Conservation (phyloP, 495 filamentous ascomycete genomes). For the Penicillium antarcticum region DNA sequence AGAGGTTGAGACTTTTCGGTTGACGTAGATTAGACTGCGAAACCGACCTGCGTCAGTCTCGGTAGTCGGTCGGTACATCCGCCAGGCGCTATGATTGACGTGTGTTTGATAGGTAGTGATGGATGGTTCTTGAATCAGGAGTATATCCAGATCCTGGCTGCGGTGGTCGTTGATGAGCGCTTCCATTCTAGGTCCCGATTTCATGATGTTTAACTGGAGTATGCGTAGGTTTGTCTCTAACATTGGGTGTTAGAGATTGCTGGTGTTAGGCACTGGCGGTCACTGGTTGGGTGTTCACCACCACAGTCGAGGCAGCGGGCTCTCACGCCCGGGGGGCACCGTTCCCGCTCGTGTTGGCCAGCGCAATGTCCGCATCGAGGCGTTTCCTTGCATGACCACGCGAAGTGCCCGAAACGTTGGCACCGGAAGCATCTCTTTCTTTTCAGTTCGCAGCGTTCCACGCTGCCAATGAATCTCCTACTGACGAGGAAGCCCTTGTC, state of each 20-base stretch:
- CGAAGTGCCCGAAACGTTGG: conserved; percentile 26
- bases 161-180: conserved; percentile 26
- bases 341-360: conserved; percentile 16
- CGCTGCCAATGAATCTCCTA: background rate
- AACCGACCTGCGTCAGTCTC: conserved; percentile 3
- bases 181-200: conserved; percentile 25
- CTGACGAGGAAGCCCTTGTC: conserved; percentile 19
- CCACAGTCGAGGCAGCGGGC: conserved; percentile 19
- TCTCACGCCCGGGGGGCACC: conserved; percentile 19
- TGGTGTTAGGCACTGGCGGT: conserved; percentile 11
- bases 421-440: conserved; percentile 24
- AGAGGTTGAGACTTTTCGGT: conserved; percentile 19
- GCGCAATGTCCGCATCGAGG: conserved; percentile 23
- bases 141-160: conserved; percentile 21
- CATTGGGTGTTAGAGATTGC: conserved; percentile 12
- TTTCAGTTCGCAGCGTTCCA: conserved; percentile 7
- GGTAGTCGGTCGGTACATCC: conserved; percentile 20
- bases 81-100: conserved; percentile 27
- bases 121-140: conserved; percentile 25
- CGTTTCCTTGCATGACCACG: conserved; percentile 28
- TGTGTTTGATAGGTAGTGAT: conserved; percentile 20
- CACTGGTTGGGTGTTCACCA: conserved; percentile 18
- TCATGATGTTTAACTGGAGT: conserved; percentile 29
- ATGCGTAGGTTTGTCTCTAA: conserved; percentile 20
- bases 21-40: conserved; percentile 15